These are phyloP conservation scores for Neonothopanus nambi DNA, from an alignment of 1,284 basidiomycete species.

Conservation along the genomic window DNA sequence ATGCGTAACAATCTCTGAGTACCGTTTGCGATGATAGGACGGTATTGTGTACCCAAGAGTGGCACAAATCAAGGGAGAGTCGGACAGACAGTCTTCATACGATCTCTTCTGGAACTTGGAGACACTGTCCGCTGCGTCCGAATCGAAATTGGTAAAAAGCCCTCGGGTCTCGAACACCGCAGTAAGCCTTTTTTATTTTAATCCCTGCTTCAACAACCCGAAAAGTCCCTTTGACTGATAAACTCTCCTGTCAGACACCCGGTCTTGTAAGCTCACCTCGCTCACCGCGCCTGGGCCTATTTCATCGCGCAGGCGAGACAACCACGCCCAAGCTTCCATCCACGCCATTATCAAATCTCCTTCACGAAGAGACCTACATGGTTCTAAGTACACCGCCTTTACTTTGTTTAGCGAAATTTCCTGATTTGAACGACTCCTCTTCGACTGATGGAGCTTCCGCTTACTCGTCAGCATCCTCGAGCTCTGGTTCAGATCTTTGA, in stretches of 20 bases:
- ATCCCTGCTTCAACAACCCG: too few relatives aligned
- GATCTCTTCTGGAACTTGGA: conserved; percentile 38
- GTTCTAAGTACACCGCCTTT: conserved; percentile 2
- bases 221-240: too few relatives aligned
- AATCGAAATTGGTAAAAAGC: neutral
- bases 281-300: neutral
- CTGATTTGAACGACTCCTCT: neutral
- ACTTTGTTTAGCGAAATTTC: neutral
- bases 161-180: too few relatives aligned
- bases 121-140: conserved; percentile 16
- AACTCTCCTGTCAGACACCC: too few relatives aligned
- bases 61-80: conserved; percentile 36
- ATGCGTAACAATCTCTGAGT: conserved; percentile 6
- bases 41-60: conserved; percentile 37
- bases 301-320: neutral
- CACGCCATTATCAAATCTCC: conserved; percentile 5
- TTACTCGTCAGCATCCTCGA: conserved; percentile 13
- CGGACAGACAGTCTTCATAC: conserved; percentile 29
- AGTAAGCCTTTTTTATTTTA: too few relatives aligned
- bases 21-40: conserved; percentile 20
- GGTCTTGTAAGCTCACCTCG: neutral
- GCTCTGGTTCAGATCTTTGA: conserved; percentile 9
- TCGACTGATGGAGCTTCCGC: conserved; percentile 6
- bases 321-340: conserved; percentile 3
- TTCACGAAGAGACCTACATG: neutral